Evolutionary conservation across 139 green algal genomes (phyloP), one percentile per base, ranked within the genome.

Genomic region (Coccomyxa sp.): DNA sequence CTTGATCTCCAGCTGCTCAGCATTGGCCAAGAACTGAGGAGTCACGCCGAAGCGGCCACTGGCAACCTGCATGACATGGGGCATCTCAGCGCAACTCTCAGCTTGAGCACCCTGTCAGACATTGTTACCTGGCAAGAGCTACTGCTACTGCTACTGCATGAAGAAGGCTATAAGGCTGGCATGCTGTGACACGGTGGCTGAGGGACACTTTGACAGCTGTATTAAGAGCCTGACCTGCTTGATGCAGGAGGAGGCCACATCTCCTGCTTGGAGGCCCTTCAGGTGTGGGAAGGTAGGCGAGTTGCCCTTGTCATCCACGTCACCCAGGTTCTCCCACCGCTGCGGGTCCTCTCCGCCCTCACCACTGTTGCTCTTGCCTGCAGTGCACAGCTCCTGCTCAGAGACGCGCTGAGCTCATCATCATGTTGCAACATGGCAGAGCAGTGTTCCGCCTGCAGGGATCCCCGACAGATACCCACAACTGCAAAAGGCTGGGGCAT

Each of bases 1-100:
- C 92, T 99, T 99, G 90, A 99, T 99, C 89, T 99, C 96, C 82
- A 99, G 85, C 90, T 99, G 96, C 74, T 98, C 92, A 2, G 96
- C 95, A 77, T 99, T 98, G 37, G 97, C 93, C 68, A 99, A 85
- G 90, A 98, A 99, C 82, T 97, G 89, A 8, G 96, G 96, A 10
- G 96, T 99, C 34, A 99, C 96, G 37, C 96, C 96, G 81, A 99
- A 99, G 38, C 96, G 91, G 14, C 96, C 96, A 16, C 87, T 95
- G 0, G 96, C 95, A 8, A 98, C 95, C 82, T 94, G 89, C 54
- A 83, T 31, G 18, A n/a, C 10, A 38, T 7, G 27, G n/a, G n/a
- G n/a, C n/a, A n/a, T n/a, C n/a, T n/a, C n/a, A n/a, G n/a, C n/a
- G n/a, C n/a, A n/a, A n/a, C n/a, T n/a, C n/a, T n/a, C n/a, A n/a